Evolutionary conservation across 2,329 filamentous ascomycete species (phyloP), one percentile per base, ranked within the genome.

Genomic region (Thyridium curvatum): DNA sequence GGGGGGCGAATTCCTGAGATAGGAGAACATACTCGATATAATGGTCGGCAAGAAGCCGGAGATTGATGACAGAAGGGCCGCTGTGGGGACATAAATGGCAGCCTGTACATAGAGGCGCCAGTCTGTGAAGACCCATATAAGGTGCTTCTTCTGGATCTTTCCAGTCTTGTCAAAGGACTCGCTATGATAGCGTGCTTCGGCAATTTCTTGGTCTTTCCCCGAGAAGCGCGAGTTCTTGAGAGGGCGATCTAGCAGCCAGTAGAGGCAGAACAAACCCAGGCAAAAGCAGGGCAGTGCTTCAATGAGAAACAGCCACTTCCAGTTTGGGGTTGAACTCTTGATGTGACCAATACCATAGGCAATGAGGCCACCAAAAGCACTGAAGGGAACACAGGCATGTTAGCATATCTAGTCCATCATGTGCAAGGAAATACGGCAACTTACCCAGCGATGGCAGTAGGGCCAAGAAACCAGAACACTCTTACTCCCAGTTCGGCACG

Each of bases 391-490:
- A n/a, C n/a, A n/a, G n/a, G 21, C 14, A 3, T 16, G 15, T 36
- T 29, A 36, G 34, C 14, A 16, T 6, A 33, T 5, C 30, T 6
- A 32, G 5, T 26, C 18, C n/a, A 35, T 18, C 18, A n/a, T 8
- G 4, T 36, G 28, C 18, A 6, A 29, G 18, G 7, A n/a, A n/a
- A 12, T 6, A 36, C n/a, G 18, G 4, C 7, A 15, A 16, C 41
- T 21, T 37, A 43, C 41, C 43, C 43, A 9, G 47, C 44, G 5
- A 45, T 41, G 13, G 46, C 40, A 26, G 45, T 48, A 26, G 45
- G 46, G 16, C 45, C 44, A 26, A 45, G 45, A 21, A 50, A 46
- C 39, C 45, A 44, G 38, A 46, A 44, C n/a, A 48, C 43, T 29
- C 46, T 39, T 15, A 43, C 31, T 16, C 44, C 42, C 14, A 51